phyloP scores from a whole-genome alignment of 1,284 basidiomycete genomes.

The Irpex lacteus region DNA sequence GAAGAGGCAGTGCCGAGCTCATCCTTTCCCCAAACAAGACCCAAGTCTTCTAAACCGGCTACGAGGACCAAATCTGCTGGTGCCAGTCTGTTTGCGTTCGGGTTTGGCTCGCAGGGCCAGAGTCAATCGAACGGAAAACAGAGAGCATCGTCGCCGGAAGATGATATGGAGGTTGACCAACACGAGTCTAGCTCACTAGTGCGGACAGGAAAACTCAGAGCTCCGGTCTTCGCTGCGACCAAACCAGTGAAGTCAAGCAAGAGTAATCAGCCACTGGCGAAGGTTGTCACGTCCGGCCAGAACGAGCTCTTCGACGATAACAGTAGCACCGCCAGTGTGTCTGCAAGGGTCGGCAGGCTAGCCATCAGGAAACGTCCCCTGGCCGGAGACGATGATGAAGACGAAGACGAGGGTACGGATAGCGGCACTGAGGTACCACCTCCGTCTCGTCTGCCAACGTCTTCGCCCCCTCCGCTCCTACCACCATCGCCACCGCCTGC shows the following conservation, averaged over 20 bases:
- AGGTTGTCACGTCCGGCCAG: constrained; percentile 27
- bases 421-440: too few species aligned
- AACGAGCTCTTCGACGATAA: constrained; percentile 25
- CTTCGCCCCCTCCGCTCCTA: constrained; percentile 20
- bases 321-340: background rate
- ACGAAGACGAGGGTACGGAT: background rate
- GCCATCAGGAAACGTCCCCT: constrained; percentile 24
- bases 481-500: constrained; percentile 66
- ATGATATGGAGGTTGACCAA: constrained; percentile 18
- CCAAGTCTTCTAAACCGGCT: constrained; percentile 8
- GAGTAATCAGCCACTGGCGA: constrained; percentile 13
- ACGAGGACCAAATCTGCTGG: constrained; percentile 20
- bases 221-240: constrained; percentile 5
- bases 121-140: constrained; percentile 20
- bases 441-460: background rate
- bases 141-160: constrained; percentile 25
- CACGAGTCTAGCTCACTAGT: constrained; percentile 20
- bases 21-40: constrained; percentile 10
- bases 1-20: constrained; percentile 39
- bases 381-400: constrained; percentile 16
- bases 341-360: background rate
- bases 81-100: constrained; percentile 17
- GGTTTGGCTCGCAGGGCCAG: background rate
- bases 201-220: constrained; percentile 17
- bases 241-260: constrained; percentile 17